A percentile compares a stretch with the other conserved stretches of the same genome.
These are phyloP conservation scores for Knoxdaviesia capensis DNA, from an alignment of 2,329 filamentous ascomycete species.

Conservation along the genomic window DNA sequence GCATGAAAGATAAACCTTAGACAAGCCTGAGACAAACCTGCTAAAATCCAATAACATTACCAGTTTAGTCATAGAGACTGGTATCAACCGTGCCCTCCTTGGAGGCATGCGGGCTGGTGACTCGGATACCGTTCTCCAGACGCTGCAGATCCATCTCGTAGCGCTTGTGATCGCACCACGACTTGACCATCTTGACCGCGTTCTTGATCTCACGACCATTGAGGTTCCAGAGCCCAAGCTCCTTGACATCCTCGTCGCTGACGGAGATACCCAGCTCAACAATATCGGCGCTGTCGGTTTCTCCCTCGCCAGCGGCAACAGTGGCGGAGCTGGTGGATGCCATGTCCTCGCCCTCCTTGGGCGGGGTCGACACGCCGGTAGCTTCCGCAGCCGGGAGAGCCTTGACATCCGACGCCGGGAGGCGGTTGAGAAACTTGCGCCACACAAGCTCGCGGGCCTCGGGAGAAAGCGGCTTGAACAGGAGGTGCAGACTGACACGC, in stretches of 20 bases:
- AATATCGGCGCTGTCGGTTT: no score
- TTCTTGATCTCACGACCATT: slow-evolving; percentile 28
- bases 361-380: not conserved
- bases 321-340: not conserved
- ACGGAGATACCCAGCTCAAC: slow-evolving; percentile 1
- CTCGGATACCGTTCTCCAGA: slow-evolving; percentile 23
- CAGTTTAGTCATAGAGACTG: slow-evolving; percentile 9
- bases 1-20: not conserved
- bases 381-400: not conserved
- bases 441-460: slow-evolving; percentile 20
- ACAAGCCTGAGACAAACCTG: not conserved
- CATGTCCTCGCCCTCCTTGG: not conserved
- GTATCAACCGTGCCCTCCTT: slow-evolving; percentile 13
- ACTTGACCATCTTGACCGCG: slow-evolving; percentile 30
- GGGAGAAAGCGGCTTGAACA: slow-evolving; percentile 18
- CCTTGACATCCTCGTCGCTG: slow-evolving; percentile 15
- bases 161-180: slow-evolving; percentile 23
- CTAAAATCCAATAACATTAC: not conserved
- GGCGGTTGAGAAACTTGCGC: slow-evolving; percentile 22
- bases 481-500: slow-evolving; percentile 24
- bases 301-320: no score
- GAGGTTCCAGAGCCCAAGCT: slow-evolving; percentile 19
- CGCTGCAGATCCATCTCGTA: slow-evolving; percentile 19
- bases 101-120: slow-evolving; percentile 20
- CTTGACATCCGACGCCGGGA: slow-evolving; percentile 7